These are phyloP conservation scores for Gnomoniopsis sp. DNA, from an alignment of 2,329 filamentous ascomycete species.

Conservation along the genomic window DNA sequence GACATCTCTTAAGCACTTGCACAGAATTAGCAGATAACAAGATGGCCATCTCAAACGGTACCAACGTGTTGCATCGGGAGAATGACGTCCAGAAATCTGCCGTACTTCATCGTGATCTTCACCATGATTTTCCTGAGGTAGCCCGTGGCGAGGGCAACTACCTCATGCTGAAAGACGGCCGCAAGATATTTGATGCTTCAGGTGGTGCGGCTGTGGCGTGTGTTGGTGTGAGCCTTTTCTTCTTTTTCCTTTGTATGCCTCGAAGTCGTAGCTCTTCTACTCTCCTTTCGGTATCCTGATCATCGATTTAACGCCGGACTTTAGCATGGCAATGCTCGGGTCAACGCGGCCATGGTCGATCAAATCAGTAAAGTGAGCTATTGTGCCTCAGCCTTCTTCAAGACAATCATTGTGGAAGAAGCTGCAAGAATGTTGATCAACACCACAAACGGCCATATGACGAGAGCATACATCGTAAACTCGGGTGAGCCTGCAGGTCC, in stretches of 20 bases:
- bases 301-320: background rate
- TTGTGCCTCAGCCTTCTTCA: conserved; percentile 40
- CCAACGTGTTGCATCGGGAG: background rate
- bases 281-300: background rate
- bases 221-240: conserved; percentile 34
- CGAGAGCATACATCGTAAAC: conserved; percentile 35
- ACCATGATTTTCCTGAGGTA: conserved; percentile 30
- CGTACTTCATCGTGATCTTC: conserved; percentile 36
- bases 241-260: background rate
- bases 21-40: background rate
- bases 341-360: conserved; percentile 36
- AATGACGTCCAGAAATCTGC: conserved; percentile 25
- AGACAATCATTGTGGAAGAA: conserved; percentile 36
- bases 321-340: conserved; percentile 36
- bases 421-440: conserved; percentile 35
- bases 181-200: conserved; percentile 40
- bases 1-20: background rate
- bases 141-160: conserved; percentile 34
- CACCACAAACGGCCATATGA: conserved; percentile 34
- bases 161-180: conserved; percentile 37
- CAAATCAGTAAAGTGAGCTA: conserved; percentile 41
- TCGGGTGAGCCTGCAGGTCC: conserved; percentile 27
- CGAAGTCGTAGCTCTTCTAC: background rate
- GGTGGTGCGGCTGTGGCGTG: conserved; percentile 45
- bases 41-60: background rate